Evolutionary conservation across 169 alveolate species (phyloP).

Genomic region (Neospora caninum): DNA sequence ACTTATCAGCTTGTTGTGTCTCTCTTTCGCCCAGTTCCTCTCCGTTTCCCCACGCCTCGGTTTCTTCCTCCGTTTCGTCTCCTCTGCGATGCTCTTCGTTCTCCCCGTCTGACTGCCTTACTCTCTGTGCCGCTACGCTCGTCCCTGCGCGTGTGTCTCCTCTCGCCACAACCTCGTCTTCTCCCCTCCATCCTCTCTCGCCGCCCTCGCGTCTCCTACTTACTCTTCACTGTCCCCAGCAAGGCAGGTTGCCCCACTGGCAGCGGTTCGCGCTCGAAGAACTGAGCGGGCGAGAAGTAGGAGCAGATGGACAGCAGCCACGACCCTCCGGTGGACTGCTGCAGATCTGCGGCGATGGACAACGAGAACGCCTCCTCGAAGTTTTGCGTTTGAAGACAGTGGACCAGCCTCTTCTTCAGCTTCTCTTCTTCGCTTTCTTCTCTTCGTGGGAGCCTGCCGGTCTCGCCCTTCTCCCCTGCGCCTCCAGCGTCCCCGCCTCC

Average conservation of each 20-base stretch:
- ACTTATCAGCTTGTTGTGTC: too few species aligned
- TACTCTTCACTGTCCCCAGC: constrained; percentile 9
- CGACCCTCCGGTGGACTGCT: constrained; percentile 7
- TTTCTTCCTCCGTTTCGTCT: too few species aligned
- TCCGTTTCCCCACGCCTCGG: too few species aligned
- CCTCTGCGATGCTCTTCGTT: too few species aligned
- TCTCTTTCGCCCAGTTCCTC: too few species aligned
- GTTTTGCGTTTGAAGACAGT: not conserved
- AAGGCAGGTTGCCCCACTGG: constrained; percentile 5
- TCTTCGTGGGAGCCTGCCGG: not conserved
- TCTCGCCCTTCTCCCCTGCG: not conserved
- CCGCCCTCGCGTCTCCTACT: not conserved
- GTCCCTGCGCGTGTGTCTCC: not conserved
- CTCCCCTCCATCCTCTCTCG: too few species aligned
- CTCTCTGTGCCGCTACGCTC: not conserved
- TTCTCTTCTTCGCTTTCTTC: constrained; percentile 5
- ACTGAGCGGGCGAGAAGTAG: not conserved
- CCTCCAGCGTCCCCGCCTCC: not conserved
- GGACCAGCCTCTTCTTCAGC: not conserved
- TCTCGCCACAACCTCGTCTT: too few species aligned
- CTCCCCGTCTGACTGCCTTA: not conserved
- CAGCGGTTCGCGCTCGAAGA: constrained; percentile 15
- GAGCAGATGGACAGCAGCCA: not conserved
- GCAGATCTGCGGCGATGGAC: constrained; percentile 22
- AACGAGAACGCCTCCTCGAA: constrained; percentile 24